Evolutionary conservation across 371 early-diverging fungal genomes (phyloP), one percentile per base, ranked within the genome.

Genomic region (Cokeromyces recurvatus): DNA sequence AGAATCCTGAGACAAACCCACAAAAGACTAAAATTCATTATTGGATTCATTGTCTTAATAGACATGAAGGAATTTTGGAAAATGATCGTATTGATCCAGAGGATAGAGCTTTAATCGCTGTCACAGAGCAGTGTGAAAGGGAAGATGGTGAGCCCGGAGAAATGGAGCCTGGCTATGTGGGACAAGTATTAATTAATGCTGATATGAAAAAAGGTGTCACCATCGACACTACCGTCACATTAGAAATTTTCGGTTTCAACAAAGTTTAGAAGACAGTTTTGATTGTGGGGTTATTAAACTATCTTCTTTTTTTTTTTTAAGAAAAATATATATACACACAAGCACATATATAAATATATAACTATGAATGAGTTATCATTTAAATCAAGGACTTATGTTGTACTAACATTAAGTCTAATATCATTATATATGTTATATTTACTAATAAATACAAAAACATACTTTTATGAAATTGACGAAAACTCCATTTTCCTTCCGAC

Each of bases 1-100:
- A 19, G 7, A 41, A 20, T 12, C 11, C 19, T 1, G 24, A 38
- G 21, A 35, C 21, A 11, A 32, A 37, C 34, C 45, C 38, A 4
- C 38, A 46, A 37, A 55, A 54, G 42, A 48, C 63, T 1, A 68
- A 66, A 14, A 58, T 74, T 21, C 63, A 59, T n/a, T 70, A 74
- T 38, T 57, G 68, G 38, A 60, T 74, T 12, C 59, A 70, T 20
- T 74, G 74, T 23, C 44, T 74, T 0, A 70, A 68, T 21, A 57
- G 64, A 16, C 69, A 64, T 34, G 59, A 64, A 39, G 44, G 51
- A 2, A 37, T 66, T 6, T 24, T 48, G 5, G 54, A 60, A 20
- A 42, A 45, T 20, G 46, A 56, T 2, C 49, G 49, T 3, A 53
- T 73, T 3, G 67, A 69, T 20, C 64, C 62, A 3, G 73, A 73